Base-by-base conservation (phyloP, 768 basidiomycete species). In the Lyophyllum decastes region DNA sequence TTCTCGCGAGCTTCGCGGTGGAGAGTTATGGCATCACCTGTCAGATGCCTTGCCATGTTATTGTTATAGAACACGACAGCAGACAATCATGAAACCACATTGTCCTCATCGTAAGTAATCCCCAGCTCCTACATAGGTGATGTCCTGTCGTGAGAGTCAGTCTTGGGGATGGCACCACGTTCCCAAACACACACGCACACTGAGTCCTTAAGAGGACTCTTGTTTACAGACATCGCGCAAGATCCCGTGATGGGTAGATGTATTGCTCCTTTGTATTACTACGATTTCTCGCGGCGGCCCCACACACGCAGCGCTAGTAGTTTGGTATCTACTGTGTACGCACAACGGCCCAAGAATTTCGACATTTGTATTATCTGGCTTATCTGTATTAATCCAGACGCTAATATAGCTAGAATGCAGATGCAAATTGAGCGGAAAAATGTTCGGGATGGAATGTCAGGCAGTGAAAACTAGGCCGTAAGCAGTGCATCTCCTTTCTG, bases 1-100 rank as follows among this genome's bases (percentile, higher is more conserved):
- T 60, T 60, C 59, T 56, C 55, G 56, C 59, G 52, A 52, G 43
- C 33, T 38, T 48, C 48, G 5, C 33, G 26, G 12, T 16, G 14
- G 47, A 49, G 25, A 12, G 35, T 56, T 56, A 57, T 30, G 45
- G 30, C 49, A 56, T 16, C 16, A 33, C 35, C 52, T 49, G 47
- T 58, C 57, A 49, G 35, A 30, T 58, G 40, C 27, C n/a, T 25
- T 25, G 19, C 10, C 22, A 12, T 38, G 35, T 22, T 44, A 43
- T 38, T 41, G 34, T 19, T 19, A 41, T 16, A 16, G 14, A 17
- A 12, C 35, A 12, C 4, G 14, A 17, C 3, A 38, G 35, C 35
- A 38, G 35, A 38, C 35, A 38, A 38, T 12, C 35, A 38, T 30
- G 30, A 30, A 30, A 30, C 4, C 30, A 30, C 30, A 30, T 30